Evolutionary conservation across 2,329 filamentous ascomycete genomes (phyloP), one percentile per base, ranked within the genome.

Genomic region (Helotiales sp.): DNA sequence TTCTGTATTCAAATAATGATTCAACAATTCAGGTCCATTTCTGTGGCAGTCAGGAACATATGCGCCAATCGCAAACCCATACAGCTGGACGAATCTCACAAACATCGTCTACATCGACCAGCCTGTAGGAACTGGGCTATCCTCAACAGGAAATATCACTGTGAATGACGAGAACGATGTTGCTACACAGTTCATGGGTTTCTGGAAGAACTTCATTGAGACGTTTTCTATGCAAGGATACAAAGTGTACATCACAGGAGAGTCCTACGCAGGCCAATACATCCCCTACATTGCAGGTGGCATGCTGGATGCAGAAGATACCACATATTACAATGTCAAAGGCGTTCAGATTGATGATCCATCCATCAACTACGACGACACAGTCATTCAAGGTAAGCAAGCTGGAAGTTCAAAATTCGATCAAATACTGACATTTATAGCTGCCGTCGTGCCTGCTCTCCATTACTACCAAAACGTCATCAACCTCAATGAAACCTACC

Each of bases 231-330:
- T 85, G 55, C 74, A 82, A 34, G 75, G 77, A 19, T 79, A 77
- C 59, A 84, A 86, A 66, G 75, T 87, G n/a, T 88, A 84, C 67
- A 79, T 89, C 60, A 78, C 83, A 0, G 85, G 85, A 8, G 85
- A 88, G 70, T 80, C 75, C n/a, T 86, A 82, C 67, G 84, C 80
- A 5, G 83, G 83, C 63, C 74, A 68, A 76, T 71, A 70, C 31
- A 63, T 71, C 17, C 69, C 69, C 8, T 71, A 70, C 17, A 71
- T 89, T 75, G 75, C 86, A 55, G 78, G 81, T 57, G 74, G 75
- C 46, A 82, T 80, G 62, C 72, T 81, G 57, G 72, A 71, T 29
- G 58, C 53, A 13, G 65, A 86, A 17, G 77, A 88, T 67, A 80
- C 72, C 1, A 75, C 72, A 17, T 81, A 85, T 70, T 88, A 82